Conservation (phyloP, 345 rosid genomes). For the Cardiospermum halicacabum region DNA sequence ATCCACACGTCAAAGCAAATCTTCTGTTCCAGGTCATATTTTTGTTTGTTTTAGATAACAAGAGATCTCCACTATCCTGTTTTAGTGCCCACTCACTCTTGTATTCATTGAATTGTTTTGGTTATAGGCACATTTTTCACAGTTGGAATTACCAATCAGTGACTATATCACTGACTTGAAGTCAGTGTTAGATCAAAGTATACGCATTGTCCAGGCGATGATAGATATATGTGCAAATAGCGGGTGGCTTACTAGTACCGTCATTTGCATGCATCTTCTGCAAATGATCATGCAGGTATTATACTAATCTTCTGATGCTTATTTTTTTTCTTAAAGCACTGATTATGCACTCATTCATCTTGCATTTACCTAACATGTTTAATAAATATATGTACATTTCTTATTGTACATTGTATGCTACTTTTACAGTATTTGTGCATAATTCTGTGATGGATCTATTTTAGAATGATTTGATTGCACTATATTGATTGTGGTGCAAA, state of each 20-base stretch:
- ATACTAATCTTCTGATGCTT: neutral
- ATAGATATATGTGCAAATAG: constrained; percentile 97
- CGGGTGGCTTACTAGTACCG: constrained; percentile 94
- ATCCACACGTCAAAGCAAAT: constrained; percentile 92
- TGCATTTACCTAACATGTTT: too few species aligned
- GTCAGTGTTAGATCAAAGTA: constrained; percentile 96
- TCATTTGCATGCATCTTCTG: constrained; percentile 91
- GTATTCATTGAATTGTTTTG: constrained; percentile 15
- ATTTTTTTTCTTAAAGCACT: neutral
- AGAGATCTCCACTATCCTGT: neutral
- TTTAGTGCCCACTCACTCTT: neutral
- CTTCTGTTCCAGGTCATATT: constrained; percentile 70
- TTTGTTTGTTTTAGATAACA: neutral
- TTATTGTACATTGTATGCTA: too few species aligned
- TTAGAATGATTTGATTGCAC: too few species aligned
- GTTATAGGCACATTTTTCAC: constrained; percentile 86
- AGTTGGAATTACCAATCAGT: constrained; percentile 79
- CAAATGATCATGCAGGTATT: constrained; percentile 99
- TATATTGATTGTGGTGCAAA: neutral
- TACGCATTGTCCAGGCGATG: constrained; percentile 97
- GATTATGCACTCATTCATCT: neutral
- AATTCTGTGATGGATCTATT: neutral
- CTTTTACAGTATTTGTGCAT: neutral
- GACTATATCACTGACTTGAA: constrained; percentile 92
- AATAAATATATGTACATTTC: too few species aligned